Percentiles rank a stretch among this genome's conserved stretches.
phyloP scores from a whole-genome alignment of 2,329 filamentous ascomycete species.

The Cladophialophora psammophila region DNA sequence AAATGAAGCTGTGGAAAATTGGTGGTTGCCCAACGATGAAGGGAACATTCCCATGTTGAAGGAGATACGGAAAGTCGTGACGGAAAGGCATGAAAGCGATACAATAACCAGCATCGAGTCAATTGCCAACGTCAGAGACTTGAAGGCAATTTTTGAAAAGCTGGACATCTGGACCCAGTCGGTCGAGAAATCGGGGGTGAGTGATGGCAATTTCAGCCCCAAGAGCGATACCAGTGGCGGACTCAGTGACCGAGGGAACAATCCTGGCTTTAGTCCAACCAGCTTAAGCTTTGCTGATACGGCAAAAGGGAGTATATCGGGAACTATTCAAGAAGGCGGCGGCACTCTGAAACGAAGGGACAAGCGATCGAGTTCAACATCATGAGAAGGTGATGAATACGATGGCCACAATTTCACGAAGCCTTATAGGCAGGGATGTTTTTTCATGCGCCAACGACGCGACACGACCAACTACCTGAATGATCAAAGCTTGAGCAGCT shows the following conservation, averaged over 20 bases:
- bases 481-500: neutral
- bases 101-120: conserved; percentile 43
- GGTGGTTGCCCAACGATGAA: conserved; percentile 90
- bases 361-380: conserved; percentile 1
- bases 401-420: neutral
- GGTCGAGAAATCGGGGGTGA: conserved; percentile 1
- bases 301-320: neutral
- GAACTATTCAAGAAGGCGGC: neutral
- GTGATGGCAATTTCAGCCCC: conserved; percentile 24
- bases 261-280: conserved; percentile 33
- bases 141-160: conserved; percentile 75
- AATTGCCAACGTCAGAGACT: conserved; percentile 68
- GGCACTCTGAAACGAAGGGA: neutral
- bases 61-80: conserved; percentile 79
- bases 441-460: neutral
- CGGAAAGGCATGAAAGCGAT: conserved; percentile 67
- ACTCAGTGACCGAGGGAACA: conserved; percentile 31
- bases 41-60: conserved; percentile 76
- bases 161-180: conserved; percentile 61
- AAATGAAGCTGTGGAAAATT: conserved; percentile 70
- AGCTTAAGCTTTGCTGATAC: conserved; percentile 23
- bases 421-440: neutral
- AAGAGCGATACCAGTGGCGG: conserved; percentile 26
- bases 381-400: conserved; percentile 2
- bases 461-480: neutral